phyloP scores from a whole-genome alignment of 805 yeast genomes.

The Brettanomyces sp. region DNA sequence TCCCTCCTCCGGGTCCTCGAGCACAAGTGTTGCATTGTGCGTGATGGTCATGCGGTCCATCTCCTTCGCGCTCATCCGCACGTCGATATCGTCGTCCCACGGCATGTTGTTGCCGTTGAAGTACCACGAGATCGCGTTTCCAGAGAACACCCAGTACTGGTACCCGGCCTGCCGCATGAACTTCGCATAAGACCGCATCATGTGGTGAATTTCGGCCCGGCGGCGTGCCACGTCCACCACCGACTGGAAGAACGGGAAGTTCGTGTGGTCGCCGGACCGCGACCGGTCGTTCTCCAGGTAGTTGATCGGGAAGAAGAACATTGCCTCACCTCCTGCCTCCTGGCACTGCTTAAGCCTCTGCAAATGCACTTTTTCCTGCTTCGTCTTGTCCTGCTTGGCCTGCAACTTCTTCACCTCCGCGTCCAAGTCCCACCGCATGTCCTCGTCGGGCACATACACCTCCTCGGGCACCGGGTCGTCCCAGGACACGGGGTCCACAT shows the following conservation, averaged over 20 bases:
- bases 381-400: neutral
- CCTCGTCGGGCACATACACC: neutral
- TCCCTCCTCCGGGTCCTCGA: slow-evolving; percentile 30
- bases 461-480: neutral
- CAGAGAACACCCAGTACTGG: slow-evolving; percentile 4
- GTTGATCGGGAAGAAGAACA: slow-evolving; percentile 1
- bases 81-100: slow-evolving; percentile 51
- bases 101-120: slow-evolving; percentile 47
- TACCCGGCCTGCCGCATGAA: slow-evolving; percentile 3
- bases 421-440: slow-evolving; percentile 1
- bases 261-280: slow-evolving; percentile 1
- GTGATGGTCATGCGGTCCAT: slow-evolving; percentile 32
- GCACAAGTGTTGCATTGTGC: slow-evolving; percentile 34
- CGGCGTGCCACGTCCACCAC: neutral
- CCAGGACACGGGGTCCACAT: neutral
- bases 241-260: slow-evolving; percentile 2
- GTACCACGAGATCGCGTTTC: slow-evolving; percentile 27
- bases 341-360: neutral
- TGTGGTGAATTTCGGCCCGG: slow-evolving; percentile 1
- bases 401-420: slow-evolving; percentile 1
- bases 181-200: slow-evolving; percentile 3
- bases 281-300: neutral
- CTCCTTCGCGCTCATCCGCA: slow-evolving; percentile 39
- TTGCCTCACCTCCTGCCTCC: neutral
- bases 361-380: neutral